Base-by-base conservation (phyloP, 2,329 filamentous ascomycete genomes). In the Monosporascus sp. region DNA sequence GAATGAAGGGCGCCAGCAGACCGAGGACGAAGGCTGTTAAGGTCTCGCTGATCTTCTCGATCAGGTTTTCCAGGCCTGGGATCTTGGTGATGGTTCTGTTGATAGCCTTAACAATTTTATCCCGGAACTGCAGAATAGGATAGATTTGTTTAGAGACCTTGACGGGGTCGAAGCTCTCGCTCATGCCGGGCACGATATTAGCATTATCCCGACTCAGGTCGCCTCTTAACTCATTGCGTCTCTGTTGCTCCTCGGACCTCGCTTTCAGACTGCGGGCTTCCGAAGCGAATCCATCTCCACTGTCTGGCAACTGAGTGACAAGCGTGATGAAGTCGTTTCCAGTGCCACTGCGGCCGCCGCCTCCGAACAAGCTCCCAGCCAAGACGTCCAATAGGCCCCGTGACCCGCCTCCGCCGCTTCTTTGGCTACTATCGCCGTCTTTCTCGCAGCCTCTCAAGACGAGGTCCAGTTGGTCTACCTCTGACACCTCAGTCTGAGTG, bases 21-120 rank as follows among this genome's bases (percentile, higher is more conserved):
- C 91, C 92, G 56, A 99, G 81, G 49, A 99, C 83, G 67, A 97
- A 97, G 6, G 96, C 80, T 0, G 93, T 96, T 41, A 99, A 77
- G 1, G 89, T 93, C 73, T 99, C 94, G 52, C 88, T 90, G 63
- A 99, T 96, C 62, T 90, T 93, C 58, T 97, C 93, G 22, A 97
- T 84, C n/a, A 97, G 76, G 56, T 86, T 80, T 71, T 96, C 90
- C 4, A 99, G 78, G 0, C 93, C 93, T 0, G 94, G 94, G 39
- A 99, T 88, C 74, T 95, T 97, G 62, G 91, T 85, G 60, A 97
- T 90, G 50, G 91, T 87, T 39, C 84, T 82, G 65, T 85, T 90
- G 69, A 99, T 91, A 41, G 86, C 82, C 61, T 90, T 90, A 49
- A 97, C 92, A 51, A 99, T 91, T 65, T 88, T 94, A 75, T 99